Evolutionary conservation across 208 protist genomes (phyloP).

Genomic region (Trypanosoma grayi): DNA sequence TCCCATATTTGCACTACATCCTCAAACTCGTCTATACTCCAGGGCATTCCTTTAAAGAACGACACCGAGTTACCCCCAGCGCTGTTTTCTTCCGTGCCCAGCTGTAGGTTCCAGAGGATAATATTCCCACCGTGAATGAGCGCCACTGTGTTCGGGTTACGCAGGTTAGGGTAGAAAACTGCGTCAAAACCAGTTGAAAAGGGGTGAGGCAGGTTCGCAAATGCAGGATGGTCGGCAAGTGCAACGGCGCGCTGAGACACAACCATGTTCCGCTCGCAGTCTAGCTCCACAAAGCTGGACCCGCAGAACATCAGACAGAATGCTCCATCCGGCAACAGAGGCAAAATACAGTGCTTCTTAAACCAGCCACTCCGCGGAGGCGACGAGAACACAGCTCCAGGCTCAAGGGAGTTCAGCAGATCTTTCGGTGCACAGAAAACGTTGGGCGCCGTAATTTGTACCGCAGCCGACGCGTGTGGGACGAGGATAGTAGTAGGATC

Average conservation of each 20-base stretch:
- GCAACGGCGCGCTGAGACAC: constrained; percentile 13
- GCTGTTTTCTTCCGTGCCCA: constrained; percentile 11
- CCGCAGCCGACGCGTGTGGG: not conserved
- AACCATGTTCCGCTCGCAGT: constrained; percentile 20
- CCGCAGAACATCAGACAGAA: constrained; percentile 60
- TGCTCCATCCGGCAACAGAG: constrained; percentile 22
- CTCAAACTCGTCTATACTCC: constrained; percentile 32
- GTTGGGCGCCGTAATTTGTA: constrained; percentile 23
- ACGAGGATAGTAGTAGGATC: constrained; percentile 7
- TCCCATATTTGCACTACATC: constrained; percentile 52
- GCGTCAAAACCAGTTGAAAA: constrained; percentile 62
- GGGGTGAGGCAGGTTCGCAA: constrained; percentile 46
- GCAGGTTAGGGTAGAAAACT: constrained; percentile 52
- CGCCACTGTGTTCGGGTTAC: constrained; percentile 32
- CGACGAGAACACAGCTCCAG: constrained; percentile 26
- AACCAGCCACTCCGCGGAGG: constrained; percentile 31
- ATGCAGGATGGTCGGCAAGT: constrained; percentile 34
- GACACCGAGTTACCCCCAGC: constrained; percentile 8
- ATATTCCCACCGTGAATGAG: constrained; percentile 42
- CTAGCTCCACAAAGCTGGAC: constrained; percentile 44
- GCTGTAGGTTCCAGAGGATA: constrained; percentile 56
- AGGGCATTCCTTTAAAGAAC: constrained; percentile 38
- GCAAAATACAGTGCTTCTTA: constrained; percentile 40
- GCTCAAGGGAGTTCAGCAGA: constrained; percentile 14
- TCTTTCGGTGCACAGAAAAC: constrained; percentile 17